These are phyloP conservation scores for Pascua guehoae DNA, from an alignment of 1,284 basidiomycete species.

Conservation along the genomic window DNA sequence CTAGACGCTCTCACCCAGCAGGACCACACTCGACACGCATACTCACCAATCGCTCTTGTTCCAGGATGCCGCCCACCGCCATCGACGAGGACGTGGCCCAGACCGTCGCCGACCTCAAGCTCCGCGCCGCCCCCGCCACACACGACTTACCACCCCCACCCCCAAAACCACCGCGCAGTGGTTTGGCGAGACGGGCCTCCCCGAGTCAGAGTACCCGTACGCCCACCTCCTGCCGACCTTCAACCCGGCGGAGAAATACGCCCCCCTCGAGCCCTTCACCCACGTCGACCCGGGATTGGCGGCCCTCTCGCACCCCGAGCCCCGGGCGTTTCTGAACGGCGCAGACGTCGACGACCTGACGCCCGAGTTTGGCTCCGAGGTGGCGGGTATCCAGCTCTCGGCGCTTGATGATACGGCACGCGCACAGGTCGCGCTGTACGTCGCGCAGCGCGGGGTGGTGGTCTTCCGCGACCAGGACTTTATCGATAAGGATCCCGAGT, in stretches of 20 bases:
- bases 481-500: conserved; percentile 46
- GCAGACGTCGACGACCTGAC: conserved; percentile 58
- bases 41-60: too few species aligned
- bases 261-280: conserved; percentile 66
- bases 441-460: conserved; percentile 71
- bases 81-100: background rate
- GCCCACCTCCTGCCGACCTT: conserved; percentile 3
- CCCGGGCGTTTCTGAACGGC: conserved; percentile 62
- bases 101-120: background rate
- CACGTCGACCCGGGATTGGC: conserved; percentile 68
- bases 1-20: too few species aligned
- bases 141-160: too few species aligned
- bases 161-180: background rate
- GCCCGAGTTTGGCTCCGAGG: conserved; percentile 70
- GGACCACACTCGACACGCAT: too few species aligned
- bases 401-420: conserved; percentile 52
- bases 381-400: conserved; percentile 66
- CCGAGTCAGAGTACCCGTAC: conserved; percentile 9
- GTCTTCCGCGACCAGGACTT: conserved; percentile 51
- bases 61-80: too few species aligned
- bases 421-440: conserved; percentile 69
- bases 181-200: conserved; percentile 9
- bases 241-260: background rate
- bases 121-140: background rate
- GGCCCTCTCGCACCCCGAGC: conserved; percentile 62